Base-by-base conservation (phyloP, 2,329 filamentous ascomycete genomes). In the Aspergillus spinulosporus region DNA sequence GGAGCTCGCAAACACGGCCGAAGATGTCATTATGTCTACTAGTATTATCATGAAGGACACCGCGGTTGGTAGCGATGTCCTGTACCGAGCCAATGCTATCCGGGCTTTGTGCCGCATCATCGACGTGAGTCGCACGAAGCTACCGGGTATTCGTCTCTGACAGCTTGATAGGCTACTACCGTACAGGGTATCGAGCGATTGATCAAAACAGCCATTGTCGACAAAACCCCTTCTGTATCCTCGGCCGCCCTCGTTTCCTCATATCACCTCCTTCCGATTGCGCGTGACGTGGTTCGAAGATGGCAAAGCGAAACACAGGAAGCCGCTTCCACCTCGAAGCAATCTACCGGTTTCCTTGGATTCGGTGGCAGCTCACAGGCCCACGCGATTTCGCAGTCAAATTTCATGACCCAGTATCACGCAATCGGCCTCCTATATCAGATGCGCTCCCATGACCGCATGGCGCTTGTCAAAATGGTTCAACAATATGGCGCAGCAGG, bases 41-140 rank as follows among this genome's bases (percentile, higher is more conserved):
- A 96, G 91, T 77, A 97, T 93, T 66, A 97, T 99, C 67, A 99
- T 97, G 94, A 99, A 99, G 82, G 94, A 99, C 75, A 97, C 93
- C 8, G 92, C 92, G 51, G 92, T 95, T 62, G 90, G 92, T 69
- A 97, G 91, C 70, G 94, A 97, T 72, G 88, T 92, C 52, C 86
- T 97, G 55, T 97, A 92, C 80, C 85, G 94, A 68, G 91, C 94
- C 51, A 99, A 99, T 79, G 93, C 94, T 61, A 97, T 97, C 72
- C 85, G 94, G 67, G 92, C 93, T 39, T 82, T 97, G 65, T 97
- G 93, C 80, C 88, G 94, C 65, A 96, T 99, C 71, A 97, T 97
- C 71, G 92, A 97, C 79, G 91, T 93, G 82, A 69, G 87, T 56
- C 42, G 15, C 15, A 15, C 6, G 39, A 36, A 44, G 5, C 32